Base-by-base conservation (phyloP, 177 flowering plant genomes). In the Vitis hybrid region DNA sequence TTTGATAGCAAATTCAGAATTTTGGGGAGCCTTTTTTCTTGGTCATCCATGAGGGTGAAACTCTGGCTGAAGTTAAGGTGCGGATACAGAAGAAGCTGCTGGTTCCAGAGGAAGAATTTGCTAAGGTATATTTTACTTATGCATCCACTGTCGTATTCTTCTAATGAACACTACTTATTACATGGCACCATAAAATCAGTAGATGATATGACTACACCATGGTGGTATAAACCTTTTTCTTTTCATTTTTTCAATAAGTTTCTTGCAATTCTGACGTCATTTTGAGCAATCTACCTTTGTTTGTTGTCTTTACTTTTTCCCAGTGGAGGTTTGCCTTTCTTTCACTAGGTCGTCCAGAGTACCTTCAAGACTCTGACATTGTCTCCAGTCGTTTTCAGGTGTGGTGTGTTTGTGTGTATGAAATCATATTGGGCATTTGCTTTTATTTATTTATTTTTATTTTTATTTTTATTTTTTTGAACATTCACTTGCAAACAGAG, bases 281-380 rank as follows among this genome's bases (percentile, higher is more conserved):
- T 21, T 21, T 21, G 24, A 21, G 24, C 24, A 21, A 21, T 21
- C 24, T 21, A 21, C 24, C 24, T 21, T 21, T 21, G 24, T 21
- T 21, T 21, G 2, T 21, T 21, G 24, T 12, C 12, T 14, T 10
- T 32, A 15, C 11, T 18, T 63, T 77, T 69, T 65, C 4, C 20
- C 86, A 92, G 97, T 92, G 97, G 97, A 92, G 86, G 71, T 89
- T 92, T 73, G 94, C 96, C 35, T 92, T 88, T 71, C 60, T 89
- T 49, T 88, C 93, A 20, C 69, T 91, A 71, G 94, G 94, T 71
- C 90, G 91, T 61, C 94, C 93, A 12, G 94, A 91, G 65, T 92
- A 92, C 74, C 88, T 92, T 70, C 84, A 85, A 71, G 96, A 92
- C 60, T 66, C 85, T 18, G 96, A 91, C 60, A 56, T 88, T 68